Percentiles rank a stretch among this genome's conserved stretches.
Evolutionary conservation across 345 rosid species (phyloP).

Genomic region (Syzygium oleosum): DNA sequence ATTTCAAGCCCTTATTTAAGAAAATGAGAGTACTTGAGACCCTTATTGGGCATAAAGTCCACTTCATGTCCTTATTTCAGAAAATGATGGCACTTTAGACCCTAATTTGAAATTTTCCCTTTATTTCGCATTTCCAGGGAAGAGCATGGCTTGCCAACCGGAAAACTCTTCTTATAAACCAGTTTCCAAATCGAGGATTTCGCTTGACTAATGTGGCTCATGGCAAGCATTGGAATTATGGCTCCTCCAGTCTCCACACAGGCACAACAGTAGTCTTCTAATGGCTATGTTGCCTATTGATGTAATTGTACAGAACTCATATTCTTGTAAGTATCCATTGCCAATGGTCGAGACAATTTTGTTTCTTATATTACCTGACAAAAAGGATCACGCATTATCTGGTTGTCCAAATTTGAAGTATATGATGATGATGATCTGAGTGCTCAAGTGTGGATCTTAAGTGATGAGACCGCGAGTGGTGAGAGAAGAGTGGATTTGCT

Average conservation of each 20-base stretch:
- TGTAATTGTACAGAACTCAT: neutral
- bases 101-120: slow-evolving; percentile 16
- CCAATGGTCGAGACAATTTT: slow-evolving; percentile 41
- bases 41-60: too few species aligned
- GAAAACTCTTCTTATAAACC: slow-evolving; percentile 90
- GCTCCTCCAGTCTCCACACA: slow-evolving; percentile 27
- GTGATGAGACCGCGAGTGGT: slow-evolving; percentile 12
- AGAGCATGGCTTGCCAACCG: slow-evolving; percentile 81
- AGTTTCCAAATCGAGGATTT: slow-evolving; percentile 56
- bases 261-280: slow-evolving; percentile 21
- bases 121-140: slow-evolving; percentile 71
- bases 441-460: slow-evolving; percentile 21
- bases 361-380: slow-evolving; percentile 5
- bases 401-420: slow-evolving; percentile 21
- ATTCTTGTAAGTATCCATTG: neutral
- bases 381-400: slow-evolving; percentile 13
- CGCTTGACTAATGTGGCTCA: slow-evolving; percentile 58
- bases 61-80: too few species aligned
- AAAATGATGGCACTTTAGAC: too few species aligned
- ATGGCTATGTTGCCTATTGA: neutral
- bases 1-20: too few species aligned
- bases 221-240: slow-evolving; percentile 84
- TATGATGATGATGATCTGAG: slow-evolving; percentile 17
- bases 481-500: slow-evolving; percentile 34
- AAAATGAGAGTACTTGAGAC: too few species aligned